Conservation (phyloP, 192 early-diverging fungal species). For the Mortierella claussenii region DNA sequence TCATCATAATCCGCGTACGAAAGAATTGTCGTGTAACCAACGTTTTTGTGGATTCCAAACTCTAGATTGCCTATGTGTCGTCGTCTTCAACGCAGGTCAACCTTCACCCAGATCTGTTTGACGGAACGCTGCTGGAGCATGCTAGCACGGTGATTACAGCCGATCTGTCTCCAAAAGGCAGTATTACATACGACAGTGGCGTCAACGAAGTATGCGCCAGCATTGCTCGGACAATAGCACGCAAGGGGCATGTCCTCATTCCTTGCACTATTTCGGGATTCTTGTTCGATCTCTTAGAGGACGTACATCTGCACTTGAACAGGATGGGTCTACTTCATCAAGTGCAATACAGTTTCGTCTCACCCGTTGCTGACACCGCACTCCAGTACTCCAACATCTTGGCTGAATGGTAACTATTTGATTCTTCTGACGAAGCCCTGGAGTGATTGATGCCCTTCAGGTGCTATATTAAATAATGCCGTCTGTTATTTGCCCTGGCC, state of each 20-base stretch:
- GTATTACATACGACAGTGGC: constrained; percentile 43
- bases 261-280: constrained; percentile 74
- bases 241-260: constrained; percentile 75
- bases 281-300: constrained; percentile 78
- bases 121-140: constrained; percentile 52
- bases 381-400: constrained; percentile 85
- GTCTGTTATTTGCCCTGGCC: not conserved
- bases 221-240: constrained; percentile 38
- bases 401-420: constrained; percentile 78
- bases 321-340: constrained; percentile 64
- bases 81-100: constrained; percentile 56
- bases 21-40: not conserved
- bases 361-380: constrained; percentile 79
- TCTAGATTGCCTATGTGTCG: constrained; percentile 56
- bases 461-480: not conserved
- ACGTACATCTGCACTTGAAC: constrained; percentile 65
- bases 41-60: not conserved
- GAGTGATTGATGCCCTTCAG: no score
- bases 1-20: not conserved
- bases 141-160: constrained; percentile 56
- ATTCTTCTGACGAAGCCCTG: not conserved
- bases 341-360: constrained; percentile 76
- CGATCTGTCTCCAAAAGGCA: constrained; percentile 51
- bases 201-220: constrained; percentile 52
- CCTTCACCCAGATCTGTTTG: constrained; percentile 63